These are phyloP conservation scores for Ettlia oleoabundans DNA, from an alignment of 139 green algal genomes.

Conservation along the genomic window DNA sequence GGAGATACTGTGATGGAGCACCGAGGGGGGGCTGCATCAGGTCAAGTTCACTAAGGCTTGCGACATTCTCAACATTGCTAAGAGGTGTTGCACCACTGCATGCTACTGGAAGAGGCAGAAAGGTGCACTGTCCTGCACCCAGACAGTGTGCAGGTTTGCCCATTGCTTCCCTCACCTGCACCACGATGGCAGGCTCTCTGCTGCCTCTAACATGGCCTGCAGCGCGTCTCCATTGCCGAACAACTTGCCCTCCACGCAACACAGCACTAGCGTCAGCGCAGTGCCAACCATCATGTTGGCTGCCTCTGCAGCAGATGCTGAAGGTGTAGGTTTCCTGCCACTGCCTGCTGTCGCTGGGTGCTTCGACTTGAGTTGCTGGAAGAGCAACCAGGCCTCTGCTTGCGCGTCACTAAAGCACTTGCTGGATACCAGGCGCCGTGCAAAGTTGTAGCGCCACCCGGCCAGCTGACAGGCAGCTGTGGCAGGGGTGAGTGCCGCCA, in stretches of 20 bases:
- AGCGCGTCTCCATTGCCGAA: not conserved
- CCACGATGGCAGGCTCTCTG: not conserved
- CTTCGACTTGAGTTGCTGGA: slow-evolving; percentile 9
- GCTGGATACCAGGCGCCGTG: slow-evolving; percentile 15
- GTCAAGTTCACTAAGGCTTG: too few species aligned
- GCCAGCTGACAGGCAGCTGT: not conserved
- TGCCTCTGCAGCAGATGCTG: not conserved
- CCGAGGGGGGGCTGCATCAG: not conserved
- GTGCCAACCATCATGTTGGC: slow-evolving; percentile 36
- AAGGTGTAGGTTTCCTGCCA: not conserved
- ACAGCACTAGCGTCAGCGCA: slow-evolving; percentile 34
- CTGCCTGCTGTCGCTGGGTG: not conserved
- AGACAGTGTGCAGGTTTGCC: not conserved
- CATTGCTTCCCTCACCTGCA: slow-evolving; percentile 27
- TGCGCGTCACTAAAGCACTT: not conserved
- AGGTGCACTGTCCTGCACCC: not conserved
- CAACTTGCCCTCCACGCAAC: slow-evolving; percentile 31
- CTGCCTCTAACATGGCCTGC: not conserved
- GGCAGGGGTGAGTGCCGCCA: slow-evolving; percentile 7
- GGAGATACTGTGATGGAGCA: not conserved
- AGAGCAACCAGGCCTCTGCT: slow-evolving; percentile 6
- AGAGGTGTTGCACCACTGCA: too few species aligned
- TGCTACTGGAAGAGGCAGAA: not conserved
- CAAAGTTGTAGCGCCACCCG: slow-evolving; percentile 30
- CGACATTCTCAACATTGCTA: too few species aligned